Evolutionary conservation across 2,329 filamentous ascomycete species (phyloP).

Genomic region (Penicillium sp.): DNA sequence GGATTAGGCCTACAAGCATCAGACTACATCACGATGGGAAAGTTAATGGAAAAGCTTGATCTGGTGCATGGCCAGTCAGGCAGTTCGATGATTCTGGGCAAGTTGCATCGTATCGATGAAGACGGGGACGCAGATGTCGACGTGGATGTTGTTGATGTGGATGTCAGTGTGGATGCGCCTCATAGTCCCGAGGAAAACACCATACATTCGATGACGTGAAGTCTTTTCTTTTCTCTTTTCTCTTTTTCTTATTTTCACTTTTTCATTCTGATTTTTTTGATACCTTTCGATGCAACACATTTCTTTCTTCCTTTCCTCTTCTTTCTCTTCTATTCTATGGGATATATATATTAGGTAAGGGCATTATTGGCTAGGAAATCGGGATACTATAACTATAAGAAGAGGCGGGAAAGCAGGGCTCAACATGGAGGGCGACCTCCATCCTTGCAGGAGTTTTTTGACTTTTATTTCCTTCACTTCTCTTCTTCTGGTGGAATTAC

Average conservation of each 20-base stretch:
- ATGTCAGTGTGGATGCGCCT: slow-evolving; percentile 16
- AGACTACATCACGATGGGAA: slow-evolving; percentile 73
- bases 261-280: slow-evolving; percentile 5
- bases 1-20: slow-evolving; percentile 63
- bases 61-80: slow-evolving; percentile 52
- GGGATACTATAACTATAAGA: background rate
- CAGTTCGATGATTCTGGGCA: slow-evolving; percentile 39
- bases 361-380: slow-evolving; percentile 3
- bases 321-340: background rate
- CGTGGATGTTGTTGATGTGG: background rate
- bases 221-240: slow-evolving; percentile 17
- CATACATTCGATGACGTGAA: slow-evolving; percentile 39
- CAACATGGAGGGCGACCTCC: slow-evolving; percentile 13
- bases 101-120: slow-evolving; percentile 42
- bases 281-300: background rate
- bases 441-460: slow-evolving; percentile 13
- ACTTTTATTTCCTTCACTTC: background rate
- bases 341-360: background rate
- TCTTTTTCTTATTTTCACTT: slow-evolving; percentile 8
- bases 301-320: background rate
- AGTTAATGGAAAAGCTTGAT: slow-evolving; percentile 80
- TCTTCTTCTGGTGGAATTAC: background rate
- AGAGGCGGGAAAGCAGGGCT: slow-evolving; percentile 11
- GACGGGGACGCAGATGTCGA: slow-evolving; percentile 20
- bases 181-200: slow-evolving; percentile 45